Base-by-base conservation (phyloP, 495 filamentous ascomycete genomes). In the Podospora tetraspora region DNA sequence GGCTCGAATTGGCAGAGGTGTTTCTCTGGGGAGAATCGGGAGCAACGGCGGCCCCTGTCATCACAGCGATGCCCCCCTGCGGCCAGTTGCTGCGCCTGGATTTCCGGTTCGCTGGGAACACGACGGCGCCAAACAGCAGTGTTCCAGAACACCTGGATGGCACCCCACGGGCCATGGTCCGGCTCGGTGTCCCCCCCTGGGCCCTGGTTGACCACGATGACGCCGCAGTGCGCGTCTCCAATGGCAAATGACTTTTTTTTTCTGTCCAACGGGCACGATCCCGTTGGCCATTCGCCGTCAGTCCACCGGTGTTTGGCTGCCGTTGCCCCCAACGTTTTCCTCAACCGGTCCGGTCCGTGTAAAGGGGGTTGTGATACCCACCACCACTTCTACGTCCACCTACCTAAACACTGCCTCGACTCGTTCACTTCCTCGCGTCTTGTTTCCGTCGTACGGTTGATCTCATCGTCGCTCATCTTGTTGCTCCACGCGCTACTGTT, bases 101-200 rank as follows among this genome's bases (percentile, higher is more conserved):
- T 66, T 66, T 61, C 65, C 65, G 60, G 65, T 27, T 43, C 57
- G 65, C 58, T 57, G 65, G 65, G 65, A 66, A 66, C 23, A 12
- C 16, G 16, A 24, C 10, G 30, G 21, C 30, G 30, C 65, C 65
- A 66, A 66, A 61, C 65, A 66, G 58, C 57, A 59, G 57, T n/a
- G 57, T 66, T 66, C 65, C 65, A 66, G 65, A 66, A 66, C 30
- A 52, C 27, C 29, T 25, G 57, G 60, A 66, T 66, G 57, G 9
- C 65, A 66, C 65, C 65, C 65, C 57, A 66, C 57, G 21, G 25
- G 65, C 58, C 57, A 19, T 57, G 57, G 23, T 24, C 24, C 63
- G 52, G 24, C 24, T 22, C 24, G 56, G 8, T 37, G 25, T 37
- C 43, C 64, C 64, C 64, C 57, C 37, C 29, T 52, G 30, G 43